A percentile compares a stretch with the other conserved stretches of the same genome.
These are phyloP conservation scores for Citrus unshiu DNA, from an alignment of 345 rosid genomes.

Conservation along the genomic window DNA sequence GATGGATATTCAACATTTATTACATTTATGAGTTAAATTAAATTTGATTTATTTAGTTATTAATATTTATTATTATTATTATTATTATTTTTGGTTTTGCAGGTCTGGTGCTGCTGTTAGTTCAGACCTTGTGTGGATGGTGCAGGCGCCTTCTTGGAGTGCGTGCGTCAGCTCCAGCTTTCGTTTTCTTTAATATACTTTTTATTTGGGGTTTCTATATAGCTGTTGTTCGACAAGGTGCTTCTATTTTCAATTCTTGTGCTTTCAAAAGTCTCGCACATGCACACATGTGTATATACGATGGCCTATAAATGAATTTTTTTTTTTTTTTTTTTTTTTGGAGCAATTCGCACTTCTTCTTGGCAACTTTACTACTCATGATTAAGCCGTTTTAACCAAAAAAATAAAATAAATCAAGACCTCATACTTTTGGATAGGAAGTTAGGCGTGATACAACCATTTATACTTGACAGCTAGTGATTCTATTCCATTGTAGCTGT, in stretches of 20 bases:
- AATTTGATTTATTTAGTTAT: neutral
- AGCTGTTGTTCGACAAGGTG: slow-evolving; percentile 42
- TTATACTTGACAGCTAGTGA: neutral
- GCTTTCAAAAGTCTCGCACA: neutral
- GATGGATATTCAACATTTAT: neutral
- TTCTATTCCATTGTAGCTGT: neutral
- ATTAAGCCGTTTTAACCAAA: neutral
- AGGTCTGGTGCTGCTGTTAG: slow-evolving; percentile 35
- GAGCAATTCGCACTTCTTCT: neutral
- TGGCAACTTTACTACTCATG: neutral
- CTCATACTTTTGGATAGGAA: neutral
- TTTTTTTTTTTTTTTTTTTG: neutral
- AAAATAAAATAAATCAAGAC: too few species aligned
- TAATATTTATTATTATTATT: neutral
- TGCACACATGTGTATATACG: neutral
- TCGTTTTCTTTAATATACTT: slow-evolving; percentile 39
- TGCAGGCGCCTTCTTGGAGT: slow-evolving; percentile 44
- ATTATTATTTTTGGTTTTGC: neutral
- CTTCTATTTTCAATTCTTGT: neutral
- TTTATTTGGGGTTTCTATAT: slow-evolving; percentile 49
- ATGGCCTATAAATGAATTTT: neutral
- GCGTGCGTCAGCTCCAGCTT: slow-evolving; percentile 49
- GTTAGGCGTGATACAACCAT: neutral
- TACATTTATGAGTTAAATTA: neutral
- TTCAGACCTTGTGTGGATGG: slow-evolving; percentile 37